phyloP scores from a whole-genome alignment of 306 rosid species.

The Corylus avellana region DNA sequence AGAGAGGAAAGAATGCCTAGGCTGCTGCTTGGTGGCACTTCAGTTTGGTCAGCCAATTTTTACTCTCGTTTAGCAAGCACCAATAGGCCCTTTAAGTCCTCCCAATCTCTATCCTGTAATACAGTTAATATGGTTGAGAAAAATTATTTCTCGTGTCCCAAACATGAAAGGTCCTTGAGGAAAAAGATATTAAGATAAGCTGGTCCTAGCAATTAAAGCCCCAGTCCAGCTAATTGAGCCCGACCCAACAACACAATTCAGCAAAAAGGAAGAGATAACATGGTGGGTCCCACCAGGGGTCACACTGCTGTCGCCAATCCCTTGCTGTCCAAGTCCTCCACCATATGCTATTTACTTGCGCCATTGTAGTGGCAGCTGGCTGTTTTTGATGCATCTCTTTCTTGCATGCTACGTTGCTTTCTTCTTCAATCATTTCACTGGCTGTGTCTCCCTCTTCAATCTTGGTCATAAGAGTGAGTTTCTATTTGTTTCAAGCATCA shows the following conservation, averaged over 20 bases:
- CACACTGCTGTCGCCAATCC: constrained; percentile 27
- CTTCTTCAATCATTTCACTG: constrained; percentile 41
- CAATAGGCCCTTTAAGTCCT: neutral
- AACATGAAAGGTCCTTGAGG: constrained; percentile 8
- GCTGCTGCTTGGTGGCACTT: neutral
- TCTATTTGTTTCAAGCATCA: constrained; percentile 37
- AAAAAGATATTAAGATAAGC: constrained; percentile 8
- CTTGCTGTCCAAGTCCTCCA: constrained; percentile 25
- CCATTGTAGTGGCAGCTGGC: constrained; percentile 27
- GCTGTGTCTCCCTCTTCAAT: constrained; percentile 11
- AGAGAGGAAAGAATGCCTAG: neutral
- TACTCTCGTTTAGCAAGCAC: neutral
- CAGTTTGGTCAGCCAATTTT: no score
- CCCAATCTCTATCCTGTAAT: neutral
- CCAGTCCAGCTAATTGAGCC: constrained; percentile 28
- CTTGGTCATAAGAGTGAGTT: constrained; percentile 31
- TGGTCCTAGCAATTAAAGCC: constrained; percentile 34
- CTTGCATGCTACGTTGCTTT: constrained; percentile 38
- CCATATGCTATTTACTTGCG: constrained; percentile 3
- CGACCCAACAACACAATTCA: constrained; percentile 31
- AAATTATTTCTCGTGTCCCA: neutral
- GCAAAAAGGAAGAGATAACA: constrained; percentile 18
- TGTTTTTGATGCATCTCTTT: constrained; percentile 24
- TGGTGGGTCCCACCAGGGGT: constrained; percentile 18
- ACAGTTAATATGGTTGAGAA: neutral